Evolutionary conservation across 768 basidiomycete species (phyloP).

Genomic region (Obba rivulosa): DNA sequence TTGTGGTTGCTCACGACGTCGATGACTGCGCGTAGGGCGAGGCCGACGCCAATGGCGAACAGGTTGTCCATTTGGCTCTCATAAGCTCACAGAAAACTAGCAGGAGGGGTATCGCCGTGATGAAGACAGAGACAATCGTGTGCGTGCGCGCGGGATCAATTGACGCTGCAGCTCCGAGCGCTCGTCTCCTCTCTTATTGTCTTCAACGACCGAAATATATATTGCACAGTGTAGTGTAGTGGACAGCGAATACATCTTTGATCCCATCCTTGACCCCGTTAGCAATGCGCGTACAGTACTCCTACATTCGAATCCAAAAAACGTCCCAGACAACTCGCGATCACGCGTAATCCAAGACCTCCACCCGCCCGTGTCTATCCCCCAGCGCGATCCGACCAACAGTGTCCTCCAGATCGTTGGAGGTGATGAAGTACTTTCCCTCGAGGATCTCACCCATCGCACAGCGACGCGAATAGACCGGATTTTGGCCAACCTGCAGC

Average conservation of each 20-base stretch:
- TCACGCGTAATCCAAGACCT: conserved; percentile 29
- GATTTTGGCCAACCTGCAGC: conserved; percentile 19
- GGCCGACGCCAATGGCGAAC: conserved; percentile 62
- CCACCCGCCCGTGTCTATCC: conserved; percentile 26
- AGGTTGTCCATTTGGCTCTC: conserved; percentile 59
- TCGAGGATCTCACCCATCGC: conserved; percentile 26
- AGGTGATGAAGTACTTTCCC: conserved; percentile 23
- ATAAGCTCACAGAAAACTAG: conserved; percentile 7
- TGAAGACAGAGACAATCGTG: not conserved
- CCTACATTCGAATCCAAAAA: not conserved
- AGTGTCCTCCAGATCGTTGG: conserved; percentile 28
- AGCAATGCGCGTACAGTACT: not conserved
- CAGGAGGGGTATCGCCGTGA: not conserved
- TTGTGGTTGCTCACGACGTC: conserved; percentile 45
- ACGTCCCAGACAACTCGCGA: not conserved
- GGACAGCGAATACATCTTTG: not conserved
- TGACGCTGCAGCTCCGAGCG: not conserved
- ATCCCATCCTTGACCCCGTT: not conserved
- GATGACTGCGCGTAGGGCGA: conserved; percentile 59
- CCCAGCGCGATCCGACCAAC: conserved; percentile 31
- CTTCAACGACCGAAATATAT: not conserved
- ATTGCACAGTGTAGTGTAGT: not conserved
- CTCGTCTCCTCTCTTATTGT: not conserved
- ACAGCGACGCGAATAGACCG: conserved; percentile 25
- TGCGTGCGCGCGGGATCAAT: not conserved